Base-by-base conservation (phyloP, 2,329 filamentous ascomycete species). In the Neofusicoccum sp. region DNA sequence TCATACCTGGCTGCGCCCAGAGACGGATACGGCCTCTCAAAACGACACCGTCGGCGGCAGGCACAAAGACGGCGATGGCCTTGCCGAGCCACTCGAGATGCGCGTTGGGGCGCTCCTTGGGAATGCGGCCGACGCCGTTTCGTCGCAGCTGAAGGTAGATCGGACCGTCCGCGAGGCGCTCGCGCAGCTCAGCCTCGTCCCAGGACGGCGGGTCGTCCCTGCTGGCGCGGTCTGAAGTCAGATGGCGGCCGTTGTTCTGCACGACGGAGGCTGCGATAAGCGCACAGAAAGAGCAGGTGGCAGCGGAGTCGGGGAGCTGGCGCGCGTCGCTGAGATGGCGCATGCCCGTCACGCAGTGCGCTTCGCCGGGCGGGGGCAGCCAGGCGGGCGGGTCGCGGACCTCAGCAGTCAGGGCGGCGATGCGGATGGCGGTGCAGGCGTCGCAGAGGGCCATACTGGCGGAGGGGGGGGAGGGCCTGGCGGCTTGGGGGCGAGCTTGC, bases 121-220 rank as follows among this genome's bases (percentile, higher is more conserved):
- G 57, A 60, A 51, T 61, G 63, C 49, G 63, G 47, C 54, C 65
- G 62, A 51, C 63, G 65, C 58, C 67, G 64, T 45, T 60, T 53
- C 38, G 62, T 60, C 66, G 67, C 56, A 65, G 62, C 60, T 64
- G 62, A 9, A 67, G 58, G 51, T 64, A 66, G 56, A 67, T 64
- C 43, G 65, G 65, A 58, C 49, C 56, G 41, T 58, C 62, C 36
- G 34, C 36, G 49, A 62, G 64, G 61, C 61, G 60, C 24, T 56
- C 33, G 48, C 63, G 33, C 20, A 63, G 61, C 2, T 63, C 48
- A 53, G 49, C 41, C 20, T 60, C 56, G 43, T 62, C 59, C 62
- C 62, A 63, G 60, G 47, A 48, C 26, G 16, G 43, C 28, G 44
- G 53, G 16, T 44, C 33, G 41, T 34, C 11, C 16, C 8, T 9